Conservation (phyloP, 2,329 filamentous ascomycete genomes). For the Colletotrichum sp. region DNA sequence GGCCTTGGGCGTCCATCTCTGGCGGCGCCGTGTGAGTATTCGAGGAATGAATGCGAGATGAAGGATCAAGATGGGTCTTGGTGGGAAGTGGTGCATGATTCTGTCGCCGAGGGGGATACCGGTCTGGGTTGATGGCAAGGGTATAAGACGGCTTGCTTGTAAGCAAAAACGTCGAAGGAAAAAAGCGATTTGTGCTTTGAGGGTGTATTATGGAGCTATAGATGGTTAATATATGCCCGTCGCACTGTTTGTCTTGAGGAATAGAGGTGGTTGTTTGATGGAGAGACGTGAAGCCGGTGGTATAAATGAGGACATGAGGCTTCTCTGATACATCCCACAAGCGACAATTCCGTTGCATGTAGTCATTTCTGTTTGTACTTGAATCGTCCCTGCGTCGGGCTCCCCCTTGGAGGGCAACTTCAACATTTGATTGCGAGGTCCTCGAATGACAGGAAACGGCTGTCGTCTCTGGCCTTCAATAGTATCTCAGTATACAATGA, state of each 20-base stretch:
- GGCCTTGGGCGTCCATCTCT: background rate
- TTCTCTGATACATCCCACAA: background rate
- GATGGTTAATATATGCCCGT: fast-evolving
- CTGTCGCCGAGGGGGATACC: background rate
- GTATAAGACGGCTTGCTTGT: fast-evolving
- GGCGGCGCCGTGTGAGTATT: background rate
- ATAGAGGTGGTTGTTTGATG: no score
- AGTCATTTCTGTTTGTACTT: fast-evolving
- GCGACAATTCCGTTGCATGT: background rate
- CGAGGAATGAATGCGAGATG: background rate
- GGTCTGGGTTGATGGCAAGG: background rate
- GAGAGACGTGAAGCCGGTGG: no score
- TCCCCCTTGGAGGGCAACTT: background rate
- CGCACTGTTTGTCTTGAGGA: no score
- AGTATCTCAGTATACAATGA: background rate
- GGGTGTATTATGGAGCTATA: fast-evolving
- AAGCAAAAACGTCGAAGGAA: no score
- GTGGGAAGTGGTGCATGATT: background rate
- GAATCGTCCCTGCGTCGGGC: fast-evolving
- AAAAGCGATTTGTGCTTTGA: no score
- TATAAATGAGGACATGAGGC: fast-evolving
- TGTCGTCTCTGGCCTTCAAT: fast-evolving
- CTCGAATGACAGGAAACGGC: no score
- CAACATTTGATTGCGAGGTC: no score
- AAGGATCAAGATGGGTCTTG: background rate